Conservation (phyloP, 2,329 filamentous ascomycete genomes). For the Fusarium multiceps region DNA sequence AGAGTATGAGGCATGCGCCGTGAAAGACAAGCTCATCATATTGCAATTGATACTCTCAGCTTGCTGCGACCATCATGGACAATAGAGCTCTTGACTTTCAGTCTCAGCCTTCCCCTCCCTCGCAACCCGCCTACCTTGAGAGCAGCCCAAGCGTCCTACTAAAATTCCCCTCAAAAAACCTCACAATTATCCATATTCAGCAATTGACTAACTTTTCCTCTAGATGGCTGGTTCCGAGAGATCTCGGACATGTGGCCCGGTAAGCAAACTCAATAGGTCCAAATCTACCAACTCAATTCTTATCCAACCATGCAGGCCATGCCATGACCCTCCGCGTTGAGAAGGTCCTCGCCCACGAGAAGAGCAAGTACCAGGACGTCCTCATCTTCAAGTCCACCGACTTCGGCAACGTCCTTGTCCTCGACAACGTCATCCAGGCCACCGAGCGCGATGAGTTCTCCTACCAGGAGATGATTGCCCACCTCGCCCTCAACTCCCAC, state of each 20-base stretch:
- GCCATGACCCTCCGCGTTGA: slow-evolving; percentile 99
- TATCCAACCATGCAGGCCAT: slow-evolving; percentile 69
- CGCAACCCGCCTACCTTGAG: neutral
- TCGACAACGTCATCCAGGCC: slow-evolving; percentile 99
- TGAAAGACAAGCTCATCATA: neutral
- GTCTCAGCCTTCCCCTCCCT: neutral
- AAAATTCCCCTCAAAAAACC: neutral
- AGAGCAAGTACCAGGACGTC: slow-evolving; percentile 98
- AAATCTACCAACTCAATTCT: neutral
- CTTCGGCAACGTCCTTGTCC: slow-evolving; percentile 93
- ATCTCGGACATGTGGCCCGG: slow-evolving; percentile 98
- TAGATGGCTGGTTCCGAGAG: slow-evolving; percentile 99
- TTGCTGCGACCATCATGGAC: neutral
- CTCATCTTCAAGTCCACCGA: slow-evolving; percentile 98
- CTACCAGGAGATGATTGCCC: slow-evolving; percentile 99
- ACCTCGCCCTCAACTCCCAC: slow-evolving; percentile 98
- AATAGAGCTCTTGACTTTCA: neutral
- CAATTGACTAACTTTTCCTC: slow-evolving; percentile 21
- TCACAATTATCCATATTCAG: neutral
- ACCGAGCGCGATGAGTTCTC: slow-evolving; percentile 99
- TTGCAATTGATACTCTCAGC: neutral
- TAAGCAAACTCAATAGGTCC: slow-evolving; percentile 46
- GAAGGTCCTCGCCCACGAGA: slow-evolving; percentile 98
- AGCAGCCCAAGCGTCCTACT: neutral
- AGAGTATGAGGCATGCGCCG: neutral